Percentiles rank a stretch among this genome's conserved stretches.
phyloP scores from a whole-genome alignment of 2,329 filamentous ascomycete species.

The Calonectria pauciramosa region DNA sequence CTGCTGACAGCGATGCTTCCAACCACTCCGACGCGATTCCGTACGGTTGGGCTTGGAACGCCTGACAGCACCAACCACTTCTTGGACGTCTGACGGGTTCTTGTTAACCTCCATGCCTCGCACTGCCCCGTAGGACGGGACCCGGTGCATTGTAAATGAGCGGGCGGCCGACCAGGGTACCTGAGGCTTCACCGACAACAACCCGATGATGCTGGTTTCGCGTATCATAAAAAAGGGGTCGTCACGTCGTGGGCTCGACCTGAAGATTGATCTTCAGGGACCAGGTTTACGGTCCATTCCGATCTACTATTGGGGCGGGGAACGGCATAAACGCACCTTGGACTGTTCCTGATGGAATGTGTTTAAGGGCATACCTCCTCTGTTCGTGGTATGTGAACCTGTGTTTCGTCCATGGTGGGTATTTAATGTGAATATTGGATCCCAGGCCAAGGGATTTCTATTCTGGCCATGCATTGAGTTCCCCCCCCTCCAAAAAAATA shows the following conservation, averaged over 20 bases:
- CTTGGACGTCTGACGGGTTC: background rate
- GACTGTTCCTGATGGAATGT: background rate
- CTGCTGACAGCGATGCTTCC: background rate
- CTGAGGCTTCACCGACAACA: constrained; percentile 17
- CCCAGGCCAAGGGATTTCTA: background rate
- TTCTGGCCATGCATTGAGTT: background rate
- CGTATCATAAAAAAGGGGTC: constrained; percentile 42
- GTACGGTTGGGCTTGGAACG: background rate
- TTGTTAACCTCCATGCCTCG: background rate
- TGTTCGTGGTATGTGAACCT: constrained; percentile 32
- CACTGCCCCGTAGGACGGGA: background rate
- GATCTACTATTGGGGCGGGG: constrained; percentile 22
- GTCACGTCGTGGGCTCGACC: constrained; percentile 28
- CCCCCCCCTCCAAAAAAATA: background rate
- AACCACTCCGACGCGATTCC: background rate
- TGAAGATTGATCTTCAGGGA: constrained; percentile 36
- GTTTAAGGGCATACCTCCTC: constrained; percentile 6
- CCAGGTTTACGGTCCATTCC: constrained; percentile 37
- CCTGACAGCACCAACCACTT: background rate
- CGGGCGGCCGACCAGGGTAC: constrained; percentile 9
- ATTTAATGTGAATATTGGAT: background rate
- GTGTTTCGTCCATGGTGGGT: constrained; percentile 3
- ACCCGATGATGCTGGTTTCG: constrained; percentile 29
- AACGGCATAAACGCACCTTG: background rate
- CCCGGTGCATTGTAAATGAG: constrained; percentile 3